A percentile compares a stretch with the other conserved stretches of the same genome.
Conservation (phyloP, 2,329 filamentous ascomycete genomes). For the Epichloe elymi region DNA sequence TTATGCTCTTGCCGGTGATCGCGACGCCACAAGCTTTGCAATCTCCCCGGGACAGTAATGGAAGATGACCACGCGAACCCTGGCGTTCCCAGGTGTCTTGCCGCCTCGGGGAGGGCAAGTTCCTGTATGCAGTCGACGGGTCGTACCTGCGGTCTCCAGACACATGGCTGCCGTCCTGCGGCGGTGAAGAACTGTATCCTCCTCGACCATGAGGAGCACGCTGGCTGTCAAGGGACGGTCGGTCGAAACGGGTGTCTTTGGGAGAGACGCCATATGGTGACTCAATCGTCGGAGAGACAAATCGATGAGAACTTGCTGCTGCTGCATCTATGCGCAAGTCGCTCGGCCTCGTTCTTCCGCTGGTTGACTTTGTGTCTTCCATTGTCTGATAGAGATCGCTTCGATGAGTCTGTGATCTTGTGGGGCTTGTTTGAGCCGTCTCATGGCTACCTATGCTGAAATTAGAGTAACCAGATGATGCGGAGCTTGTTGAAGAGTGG, state of each 20-base stretch:
- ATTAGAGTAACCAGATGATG: constrained; percentile 50
- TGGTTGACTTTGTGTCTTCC: constrained; percentile 41
- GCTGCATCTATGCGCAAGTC: constrained; percentile 22
- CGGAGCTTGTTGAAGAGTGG: constrained; percentile 50
- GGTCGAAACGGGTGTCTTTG: constrained; percentile 9
- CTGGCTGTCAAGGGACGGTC: background rate
- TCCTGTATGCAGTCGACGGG: background rate
- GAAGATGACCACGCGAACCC: constrained; percentile 26
- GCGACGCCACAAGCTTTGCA: constrained; percentile 70
- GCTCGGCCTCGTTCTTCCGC: constrained; percentile 21
- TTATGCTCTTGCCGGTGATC: constrained; percentile 86
- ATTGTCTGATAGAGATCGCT: constrained; percentile 39
- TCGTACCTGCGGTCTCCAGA: background rate
- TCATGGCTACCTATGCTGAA: constrained; percentile 43
- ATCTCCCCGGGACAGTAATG: constrained; percentile 46
- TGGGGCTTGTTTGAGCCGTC: constrained; percentile 43
- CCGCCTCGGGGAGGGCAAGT: background rate
- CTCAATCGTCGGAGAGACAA: constrained; percentile 14
- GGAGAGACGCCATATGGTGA: constrained; percentile 17
- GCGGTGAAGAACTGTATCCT: constrained; percentile 5
- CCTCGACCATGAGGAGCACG: background rate
- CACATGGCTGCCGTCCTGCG: background rate
- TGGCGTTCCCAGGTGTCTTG: constrained; percentile 11
- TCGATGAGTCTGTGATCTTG: constrained; percentile 19
- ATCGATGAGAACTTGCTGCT: constrained; percentile 13